Conservation (phyloP, 73 alveolate species). For the Breviolum minutum region DNA sequence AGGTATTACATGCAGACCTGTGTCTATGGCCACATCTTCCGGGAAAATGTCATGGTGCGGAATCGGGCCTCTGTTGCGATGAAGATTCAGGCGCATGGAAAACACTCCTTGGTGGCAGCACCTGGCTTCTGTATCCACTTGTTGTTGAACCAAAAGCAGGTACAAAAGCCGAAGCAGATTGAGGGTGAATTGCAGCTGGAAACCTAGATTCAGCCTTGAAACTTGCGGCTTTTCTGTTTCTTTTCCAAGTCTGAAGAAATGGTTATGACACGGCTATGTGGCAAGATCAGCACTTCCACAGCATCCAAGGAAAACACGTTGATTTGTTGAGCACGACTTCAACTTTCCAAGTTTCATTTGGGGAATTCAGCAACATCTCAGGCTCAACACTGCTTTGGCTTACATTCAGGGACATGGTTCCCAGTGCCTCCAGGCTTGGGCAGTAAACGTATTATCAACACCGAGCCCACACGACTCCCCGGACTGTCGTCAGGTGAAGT, state of each 20-base stretch:
- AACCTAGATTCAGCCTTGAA: not conserved
- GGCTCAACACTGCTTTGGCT: constrained; percentile 76
- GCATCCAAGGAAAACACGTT: too few species aligned
- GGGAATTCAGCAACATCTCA: not conserved
- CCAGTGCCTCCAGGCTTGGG: constrained; percentile 39
- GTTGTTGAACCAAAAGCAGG: not conserved
- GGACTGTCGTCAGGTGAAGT: constrained; percentile 40
- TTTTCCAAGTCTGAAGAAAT: not conserved
- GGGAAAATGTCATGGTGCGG: constrained; percentile 77
- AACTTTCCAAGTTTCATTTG: not conserved
- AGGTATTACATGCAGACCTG: constrained; percentile 93
- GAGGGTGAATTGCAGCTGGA: constrained; percentile 79
- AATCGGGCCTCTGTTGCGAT: constrained; percentile 80
- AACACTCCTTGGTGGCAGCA: not conserved
- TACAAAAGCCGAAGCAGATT: constrained; percentile 82
- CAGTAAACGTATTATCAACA: not conserved
- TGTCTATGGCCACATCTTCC: constrained; percentile 71
- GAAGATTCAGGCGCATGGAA: constrained; percentile 79
- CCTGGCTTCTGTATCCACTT: too few species aligned
- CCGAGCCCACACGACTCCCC: not conserved
- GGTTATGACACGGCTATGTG: not conserved
- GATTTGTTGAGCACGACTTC: too few species aligned
- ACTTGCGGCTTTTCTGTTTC: too few species aligned
- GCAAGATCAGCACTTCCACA: not conserved
- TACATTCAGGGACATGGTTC: constrained; percentile 73